Conservation (phyloP, 2,329 filamentous ascomycete genomes). For the Taxawa tesnikishii region DNA sequence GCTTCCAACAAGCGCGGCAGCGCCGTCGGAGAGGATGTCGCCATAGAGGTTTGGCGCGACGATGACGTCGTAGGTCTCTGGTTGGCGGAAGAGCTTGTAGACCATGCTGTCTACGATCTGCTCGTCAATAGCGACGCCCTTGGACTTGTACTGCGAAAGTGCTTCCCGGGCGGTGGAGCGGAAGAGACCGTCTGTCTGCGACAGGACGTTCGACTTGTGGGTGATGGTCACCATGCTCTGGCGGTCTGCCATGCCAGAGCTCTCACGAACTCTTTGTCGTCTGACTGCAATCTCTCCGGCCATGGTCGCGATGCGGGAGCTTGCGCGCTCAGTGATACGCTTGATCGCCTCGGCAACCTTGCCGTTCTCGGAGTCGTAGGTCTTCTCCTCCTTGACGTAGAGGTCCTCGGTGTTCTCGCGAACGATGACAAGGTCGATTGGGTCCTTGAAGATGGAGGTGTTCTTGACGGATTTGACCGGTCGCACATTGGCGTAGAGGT, state of each 20-base stretch:
- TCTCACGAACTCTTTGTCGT: conserved; percentile 65
- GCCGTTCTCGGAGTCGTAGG: conserved; percentile 56
- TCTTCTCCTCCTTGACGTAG: conserved; percentile 94
- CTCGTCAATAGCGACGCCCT: conserved; percentile 64
- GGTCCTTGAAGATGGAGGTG: conserved; percentile 44
- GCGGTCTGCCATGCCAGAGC: conserved; percentile 46
- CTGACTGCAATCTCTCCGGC: conserved; percentile 89
- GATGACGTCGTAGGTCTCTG: conserved; percentile 90
- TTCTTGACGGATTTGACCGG: conserved; percentile 73
- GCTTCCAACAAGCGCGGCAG: conserved; percentile 83
- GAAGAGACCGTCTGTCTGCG: conserved; percentile 94
- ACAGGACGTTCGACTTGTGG: conserved; percentile 96
- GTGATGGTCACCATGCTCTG: conserved; percentile 82
- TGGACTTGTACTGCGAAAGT: conserved; percentile 54
- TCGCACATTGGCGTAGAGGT: conserved; percentile 94
- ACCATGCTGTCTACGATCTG: conserved; percentile 99
- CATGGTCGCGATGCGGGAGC: conserved; percentile 77
- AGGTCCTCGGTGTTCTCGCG: conserved; percentile 98
- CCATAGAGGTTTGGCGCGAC: conserved; percentile 96
- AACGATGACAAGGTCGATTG: conserved; percentile 92
- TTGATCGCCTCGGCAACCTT: conserved; percentile 97
- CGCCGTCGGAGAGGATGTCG: conserved; percentile 90
- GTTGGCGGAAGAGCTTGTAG: conserved; percentile 98
- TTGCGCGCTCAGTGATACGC: conserved; percentile 81
- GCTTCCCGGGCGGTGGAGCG: conserved; percentile 64